A percentile compares a stretch with the other conserved stretches of the same genome.
Conservation (phyloP, 2,329 filamentous ascomycete genomes). For the Claviceps sp. region DNA sequence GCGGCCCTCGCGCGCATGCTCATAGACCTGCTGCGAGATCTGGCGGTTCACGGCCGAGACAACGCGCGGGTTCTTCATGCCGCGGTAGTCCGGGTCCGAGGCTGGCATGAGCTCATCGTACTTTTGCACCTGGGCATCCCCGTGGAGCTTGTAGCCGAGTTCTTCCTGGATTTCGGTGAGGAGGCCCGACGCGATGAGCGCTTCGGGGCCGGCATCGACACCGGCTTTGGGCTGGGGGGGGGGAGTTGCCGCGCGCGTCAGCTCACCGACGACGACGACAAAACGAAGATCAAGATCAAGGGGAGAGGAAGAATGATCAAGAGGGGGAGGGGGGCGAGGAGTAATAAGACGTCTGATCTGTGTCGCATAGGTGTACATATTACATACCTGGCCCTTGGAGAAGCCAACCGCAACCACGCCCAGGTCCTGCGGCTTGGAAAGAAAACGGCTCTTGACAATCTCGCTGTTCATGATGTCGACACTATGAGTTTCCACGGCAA, state of each 20-base stretch:
- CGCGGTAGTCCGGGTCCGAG: slow-evolving; percentile 64
- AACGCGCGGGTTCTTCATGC: slow-evolving; percentile 86
- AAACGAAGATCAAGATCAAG: background rate
- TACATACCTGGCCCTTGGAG: slow-evolving; percentile 79
- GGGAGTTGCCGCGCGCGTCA: too few relatives aligned
- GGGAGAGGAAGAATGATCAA: background rate
- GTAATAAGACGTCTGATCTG: background rate
- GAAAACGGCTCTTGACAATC: slow-evolving; percentile 56
- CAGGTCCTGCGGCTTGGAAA: slow-evolving; percentile 64
- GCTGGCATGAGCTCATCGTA: slow-evolving; percentile 64
- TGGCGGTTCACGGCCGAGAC: slow-evolving; percentile 74
- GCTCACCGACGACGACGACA: too few relatives aligned
- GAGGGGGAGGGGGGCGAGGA: background rate
- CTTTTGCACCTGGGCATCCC: slow-evolving; percentile 68
- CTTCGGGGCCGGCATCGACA: slow-evolving; percentile 80
- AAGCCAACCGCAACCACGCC: slow-evolving; percentile 93
- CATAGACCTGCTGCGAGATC: slow-evolving; percentile 75
- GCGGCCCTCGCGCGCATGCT: slow-evolving; percentile 68
- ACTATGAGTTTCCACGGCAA: too few relatives aligned
- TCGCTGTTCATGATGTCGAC: slow-evolving; percentile 34
- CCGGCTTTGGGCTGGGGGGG: slow-evolving; percentile 64
- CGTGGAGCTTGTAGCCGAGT: slow-evolving; percentile 76
- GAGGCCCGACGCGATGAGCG: slow-evolving; percentile 78
- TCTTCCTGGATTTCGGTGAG: slow-evolving; percentile 72
- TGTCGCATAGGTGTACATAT: background rate